phyloP scores from a whole-genome alignment of 1,139 yeast genomes.

The Zhuliangozyma parablackwelliae region DNA sequence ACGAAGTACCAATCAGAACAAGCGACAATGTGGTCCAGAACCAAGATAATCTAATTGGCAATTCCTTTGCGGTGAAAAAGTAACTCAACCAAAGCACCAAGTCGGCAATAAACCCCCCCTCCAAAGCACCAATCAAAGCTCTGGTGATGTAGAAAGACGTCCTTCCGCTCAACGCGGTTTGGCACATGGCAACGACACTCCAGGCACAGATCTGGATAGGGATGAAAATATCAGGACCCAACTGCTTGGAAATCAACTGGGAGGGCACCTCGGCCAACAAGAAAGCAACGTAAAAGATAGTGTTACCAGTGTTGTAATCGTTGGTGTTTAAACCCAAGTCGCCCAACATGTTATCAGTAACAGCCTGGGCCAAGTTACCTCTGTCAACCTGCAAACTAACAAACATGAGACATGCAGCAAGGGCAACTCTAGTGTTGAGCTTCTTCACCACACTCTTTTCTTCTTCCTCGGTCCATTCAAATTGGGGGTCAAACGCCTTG shows the following conservation, averaged over 20 bases:
- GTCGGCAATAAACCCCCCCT: conserved; percentile 33
- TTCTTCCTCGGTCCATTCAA: conserved; percentile 31
- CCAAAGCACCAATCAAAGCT: conserved; percentile 24
- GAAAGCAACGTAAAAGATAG: conserved; percentile 25
- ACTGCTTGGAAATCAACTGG: conserved; percentile 26
- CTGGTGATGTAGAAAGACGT: conserved; percentile 24
- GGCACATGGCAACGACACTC: conserved; percentile 27
- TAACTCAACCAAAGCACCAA: conserved; percentile 24
- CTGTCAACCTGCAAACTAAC: conserved; percentile 30
- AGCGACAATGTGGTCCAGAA: conserved; percentile 13
- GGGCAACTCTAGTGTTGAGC: conserved; percentile 23
- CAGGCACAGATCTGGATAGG: conserved; percentile 31
- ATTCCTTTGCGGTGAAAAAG: conserved; percentile 24
- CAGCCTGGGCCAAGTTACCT: conserved; percentile 28
- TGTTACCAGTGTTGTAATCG: conserved; percentile 29
- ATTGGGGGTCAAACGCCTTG: conserved; percentile 29
- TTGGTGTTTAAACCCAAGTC: conserved; percentile 26
- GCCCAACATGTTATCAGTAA: conserved; percentile 26
- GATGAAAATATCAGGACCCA: conserved; percentile 30
- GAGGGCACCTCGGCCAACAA: conserved; percentile 32
- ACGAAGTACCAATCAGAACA: conserved; percentile 32
- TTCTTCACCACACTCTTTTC: conserved; percentile 23
- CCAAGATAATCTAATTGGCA: conserved; percentile 22
- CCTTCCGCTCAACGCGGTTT: conserved; percentile 20
- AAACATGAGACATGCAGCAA: conserved; percentile 27